These are phyloP conservation scores for Sherardia arvensis DNA, from an alignment of 257 asterid genomes.

Conservation along the genomic window DNA sequence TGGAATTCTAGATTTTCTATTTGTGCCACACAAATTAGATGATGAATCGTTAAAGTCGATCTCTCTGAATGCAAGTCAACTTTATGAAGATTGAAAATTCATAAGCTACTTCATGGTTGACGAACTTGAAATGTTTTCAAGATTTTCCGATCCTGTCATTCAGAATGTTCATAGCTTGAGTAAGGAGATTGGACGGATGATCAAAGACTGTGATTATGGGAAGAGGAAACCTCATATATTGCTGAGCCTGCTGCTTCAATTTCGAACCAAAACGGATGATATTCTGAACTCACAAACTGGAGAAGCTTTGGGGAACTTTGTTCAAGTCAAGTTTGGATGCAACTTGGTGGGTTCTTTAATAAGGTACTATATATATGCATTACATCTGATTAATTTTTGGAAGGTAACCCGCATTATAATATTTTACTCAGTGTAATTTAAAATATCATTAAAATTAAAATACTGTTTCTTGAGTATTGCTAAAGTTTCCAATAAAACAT, in stretches of 20 bases:
- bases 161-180: neutral
- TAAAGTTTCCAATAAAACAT: too few relatives aligned
- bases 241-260: neutral
- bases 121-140: neutral
- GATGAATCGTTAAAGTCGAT: neutral
- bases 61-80: neutral
- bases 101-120: neutral
- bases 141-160: neutral
- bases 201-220: neutral
- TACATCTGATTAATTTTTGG: too few relatives aligned
- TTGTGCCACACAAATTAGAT: too few relatives aligned
- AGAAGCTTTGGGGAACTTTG: neutral
- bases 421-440: too few relatives aligned
- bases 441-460: too few relatives aligned
- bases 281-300: neutral
- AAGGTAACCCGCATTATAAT: too few relatives aligned
- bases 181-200: neutral
- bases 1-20: too few relatives aligned
- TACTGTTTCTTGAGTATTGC: too few relatives aligned
- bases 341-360: too few relatives aligned
- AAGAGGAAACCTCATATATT: neutral
- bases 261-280: neutral
- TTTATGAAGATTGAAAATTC: neutral
- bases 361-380: too few relatives aligned
- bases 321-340: too few relatives aligned